Base-by-base conservation (phyloP, 108 stramenopile genomes). In the Skeletonema costatum region DNA sequence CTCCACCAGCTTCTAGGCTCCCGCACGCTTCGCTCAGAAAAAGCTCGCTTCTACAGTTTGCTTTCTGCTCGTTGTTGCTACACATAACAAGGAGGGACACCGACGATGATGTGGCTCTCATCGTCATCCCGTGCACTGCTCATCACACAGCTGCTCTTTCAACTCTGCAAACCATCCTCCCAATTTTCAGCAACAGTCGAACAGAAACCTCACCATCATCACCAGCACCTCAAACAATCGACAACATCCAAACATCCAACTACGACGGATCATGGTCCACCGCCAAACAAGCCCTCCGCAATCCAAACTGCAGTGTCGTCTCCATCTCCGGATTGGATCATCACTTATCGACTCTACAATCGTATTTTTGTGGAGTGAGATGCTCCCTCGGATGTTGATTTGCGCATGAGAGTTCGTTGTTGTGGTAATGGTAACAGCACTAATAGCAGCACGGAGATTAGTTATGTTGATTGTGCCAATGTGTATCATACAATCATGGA, bases 271-370 rank as follows among this genome's bases (percentile, higher is more conserved):
- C 58, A 9, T 85, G 85, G 85, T 5, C 30, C 2, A 41, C 39
- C 16, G 85, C 81, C 72, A 86, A 82, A 60, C 36, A 39, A 16
- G 63, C 75, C 4, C 68, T 86, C 7, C 77, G 77, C 2, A 60
- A 73, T 66, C 81, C 76, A 48, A 64, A 70, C 44, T 86, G 85
- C 42, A 79, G 85, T 56, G 81, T 86, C 32, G 81, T 82, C 2
- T 65, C 76, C n/a, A 56, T 86, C 4, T 16, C 67, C 5, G 71
- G 75, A 29, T 56, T 86, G 33, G 71, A 76, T 14, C 46, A 67
- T 30, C 75, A 86, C 38, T 19, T 86, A 9, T 70, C 31, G 16
- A 33, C 66, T 25, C 39, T 86, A 0, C 73, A 82, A 48, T n/a
- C 78, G 31, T 62, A 79, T 68, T 86, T 82, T 56, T 79, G 77